Evolutionary conservation across 1,284 basidiomycete species (phyloP), one percentile per base, ranked within the genome.

Genomic region (Leccinum subrobustum): DNA sequence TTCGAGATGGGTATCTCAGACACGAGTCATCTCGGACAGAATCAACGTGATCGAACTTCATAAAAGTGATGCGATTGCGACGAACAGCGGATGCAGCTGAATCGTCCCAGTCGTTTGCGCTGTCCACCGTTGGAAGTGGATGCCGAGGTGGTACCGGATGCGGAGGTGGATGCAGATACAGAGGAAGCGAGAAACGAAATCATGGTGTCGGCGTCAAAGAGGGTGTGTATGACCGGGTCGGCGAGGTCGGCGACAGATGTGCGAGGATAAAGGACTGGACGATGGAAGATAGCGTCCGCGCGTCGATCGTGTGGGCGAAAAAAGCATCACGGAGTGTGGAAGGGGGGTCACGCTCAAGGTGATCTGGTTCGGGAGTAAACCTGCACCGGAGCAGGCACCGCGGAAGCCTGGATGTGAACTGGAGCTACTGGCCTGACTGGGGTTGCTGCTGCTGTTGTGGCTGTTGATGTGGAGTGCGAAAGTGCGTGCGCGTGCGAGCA

Each of bases 51-150:
- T 58, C 72, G n/a, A 63, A 84, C 86, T 83, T 71, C 81, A 88
- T 85, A 64, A 88, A 87, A 0, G 83, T 86, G 5, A 83, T 72
- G 6, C 85, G 75, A 68, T 86, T 87, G 1, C 81, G 75, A 25
- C 75, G 67, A 44, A 84, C 77, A 3, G 83, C 75, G 0, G 78
- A 74, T 1, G 72, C 58, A 0, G 81, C 78, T 33, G 76, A 72
- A 68, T 86, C 83, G 23, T 82, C 72, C 86, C 86, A 88, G 85
- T 87, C 0, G 74, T 77, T 39, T 83, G 77, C 64, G 42, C 25
- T 27, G 25, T 4, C 62, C 57, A 23, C 56, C n/a, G 37, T 35
- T 57, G 6, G 54, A 7, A 1, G 39, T 39, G 6, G 68, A 68
- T 1, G 56, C 27, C 25, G 25, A 27, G 25, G 25, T 27, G 25